Percentiles rank a stretch among this genome's conserved stretches.
Evolutionary conservation across 495 filamentous ascomycete genomes (phyloP).

Genomic region (Haplographium delicatum): DNA sequence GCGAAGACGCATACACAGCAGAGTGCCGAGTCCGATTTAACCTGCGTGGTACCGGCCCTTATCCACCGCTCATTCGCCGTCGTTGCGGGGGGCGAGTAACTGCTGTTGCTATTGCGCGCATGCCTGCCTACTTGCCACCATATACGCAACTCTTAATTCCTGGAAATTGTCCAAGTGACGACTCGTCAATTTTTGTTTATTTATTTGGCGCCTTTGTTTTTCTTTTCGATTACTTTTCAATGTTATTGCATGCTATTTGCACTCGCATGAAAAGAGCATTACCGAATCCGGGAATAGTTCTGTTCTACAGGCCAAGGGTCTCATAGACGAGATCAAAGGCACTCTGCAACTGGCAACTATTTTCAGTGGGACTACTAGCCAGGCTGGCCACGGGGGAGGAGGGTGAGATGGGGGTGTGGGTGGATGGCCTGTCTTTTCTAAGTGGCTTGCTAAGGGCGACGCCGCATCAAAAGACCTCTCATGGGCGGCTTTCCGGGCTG

Average conservation of each 20-base stretch:
- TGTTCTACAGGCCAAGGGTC: neutral
- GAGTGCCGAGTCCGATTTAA: conserved; percentile 10
- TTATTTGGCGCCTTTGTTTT: too few species aligned
- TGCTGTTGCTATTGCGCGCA: too few species aligned
- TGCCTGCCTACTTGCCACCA: too few species aligned
- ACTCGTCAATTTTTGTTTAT: too few species aligned
- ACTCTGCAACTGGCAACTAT: neutral
- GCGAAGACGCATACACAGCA: neutral
- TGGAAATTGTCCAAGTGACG: too few species aligned
- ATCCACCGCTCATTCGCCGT: conserved; percentile 17
- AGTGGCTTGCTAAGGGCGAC: conserved; percentile 11
- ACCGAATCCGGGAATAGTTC: neutral
- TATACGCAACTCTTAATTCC: too few species aligned
- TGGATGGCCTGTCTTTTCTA: neutral
- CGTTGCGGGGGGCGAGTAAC: too few species aligned
- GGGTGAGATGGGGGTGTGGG: neutral
- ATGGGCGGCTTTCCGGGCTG: too few species aligned
- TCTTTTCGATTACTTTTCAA: too few species aligned
- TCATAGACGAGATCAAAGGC: conserved; percentile 18
- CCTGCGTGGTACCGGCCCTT: neutral
- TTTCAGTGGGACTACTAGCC: neutral
- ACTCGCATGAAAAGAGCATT: conserved; percentile 1
- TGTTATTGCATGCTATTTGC: too few species aligned
- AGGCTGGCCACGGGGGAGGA: neutral
- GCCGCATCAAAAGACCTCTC: conserved; percentile 15